phyloP scores from a whole-genome alignment of 768 basidiomycete genomes.

The Rhizopogon roseolus region DNA sequence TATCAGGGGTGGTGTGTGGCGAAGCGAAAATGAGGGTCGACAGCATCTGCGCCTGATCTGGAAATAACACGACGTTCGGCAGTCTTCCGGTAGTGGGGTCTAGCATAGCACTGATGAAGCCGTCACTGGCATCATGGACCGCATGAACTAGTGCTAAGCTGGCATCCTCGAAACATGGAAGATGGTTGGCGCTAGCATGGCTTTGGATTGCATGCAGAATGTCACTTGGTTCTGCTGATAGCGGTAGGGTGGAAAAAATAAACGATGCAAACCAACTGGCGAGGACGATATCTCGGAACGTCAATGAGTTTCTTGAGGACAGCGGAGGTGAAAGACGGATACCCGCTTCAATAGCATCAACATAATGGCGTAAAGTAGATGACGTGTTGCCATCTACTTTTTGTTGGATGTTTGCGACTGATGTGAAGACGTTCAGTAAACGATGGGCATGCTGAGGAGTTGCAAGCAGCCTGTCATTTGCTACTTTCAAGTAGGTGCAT shows the following conservation, averaged over 20 bases:
- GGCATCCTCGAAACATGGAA: slow-evolving; percentile 24
- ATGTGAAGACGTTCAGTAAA: slow-evolving; percentile 41
- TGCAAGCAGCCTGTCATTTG: slow-evolving; percentile 18
- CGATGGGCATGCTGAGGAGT: slow-evolving; percentile 33
- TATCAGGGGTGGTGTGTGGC: slow-evolving; percentile 15
- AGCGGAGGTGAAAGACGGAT: background rate
- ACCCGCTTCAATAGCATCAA: slow-evolving; percentile 34
- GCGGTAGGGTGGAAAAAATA: slow-evolving; percentile 20
- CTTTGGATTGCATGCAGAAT: slow-evolving; percentile 15
- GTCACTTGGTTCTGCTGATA: slow-evolving; percentile 15
- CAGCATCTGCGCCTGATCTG: slow-evolving; percentile 32
- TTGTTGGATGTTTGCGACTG: slow-evolving; percentile 32
- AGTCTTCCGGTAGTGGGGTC: slow-evolving; percentile 32
- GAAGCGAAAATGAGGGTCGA: slow-evolving; percentile 33
- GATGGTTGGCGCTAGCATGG: slow-evolving; percentile 16
- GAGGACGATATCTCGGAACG: slow-evolving; percentile 34
- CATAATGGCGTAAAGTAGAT: slow-evolving; percentile 31
- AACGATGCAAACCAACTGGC: slow-evolving; percentile 33
- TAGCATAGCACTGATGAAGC: slow-evolving; percentile 28
- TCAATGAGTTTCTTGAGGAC: slow-evolving; percentile 13
- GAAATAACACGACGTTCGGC: slow-evolving; percentile 37
- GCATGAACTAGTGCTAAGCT: slow-evolving; percentile 30
- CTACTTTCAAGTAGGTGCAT: slow-evolving; percentile 26
- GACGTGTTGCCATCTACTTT: slow-evolving; percentile 21
- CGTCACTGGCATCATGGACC: slow-evolving; percentile 29